phyloP scores from a whole-genome alignment of 306 rosid species.

The Echinosophora koreensis region DNA sequence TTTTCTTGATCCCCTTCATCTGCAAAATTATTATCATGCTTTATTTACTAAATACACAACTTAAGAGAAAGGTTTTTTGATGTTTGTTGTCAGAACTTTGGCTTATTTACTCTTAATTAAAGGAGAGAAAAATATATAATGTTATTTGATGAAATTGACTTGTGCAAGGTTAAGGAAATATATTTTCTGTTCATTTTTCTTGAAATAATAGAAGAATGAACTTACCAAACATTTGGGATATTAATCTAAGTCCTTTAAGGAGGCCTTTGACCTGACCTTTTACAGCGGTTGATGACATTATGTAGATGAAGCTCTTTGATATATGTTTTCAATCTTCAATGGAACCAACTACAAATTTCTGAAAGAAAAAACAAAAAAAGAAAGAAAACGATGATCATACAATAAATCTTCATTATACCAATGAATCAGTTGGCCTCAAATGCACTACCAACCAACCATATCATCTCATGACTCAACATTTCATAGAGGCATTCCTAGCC shows the following conservation, averaged over 20 bases:
- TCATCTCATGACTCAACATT: neutral
- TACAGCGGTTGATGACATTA: slow-evolving; percentile 60
- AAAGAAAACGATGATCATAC: neutral
- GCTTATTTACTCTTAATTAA: neutral
- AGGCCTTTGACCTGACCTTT: slow-evolving; percentile 71
- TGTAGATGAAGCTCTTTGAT: slow-evolving; percentile 33
- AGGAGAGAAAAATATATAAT: neutral
- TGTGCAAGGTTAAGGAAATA: neutral
- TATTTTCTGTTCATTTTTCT: neutral
- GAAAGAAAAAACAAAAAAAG: neutral
- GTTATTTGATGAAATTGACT: neutral
- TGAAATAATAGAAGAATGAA: slow-evolving; percentile 3
- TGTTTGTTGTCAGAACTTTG: neutral
- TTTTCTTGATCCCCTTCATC: slow-evolving; percentile 69
- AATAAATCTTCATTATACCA: neutral
- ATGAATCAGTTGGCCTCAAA: slow-evolving; percentile 20
- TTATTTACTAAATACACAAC: neutral
- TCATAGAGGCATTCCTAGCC: neutral
- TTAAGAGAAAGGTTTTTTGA: neutral
- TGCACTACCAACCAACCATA: neutral
- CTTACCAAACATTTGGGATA: slow-evolving; percentile 91
- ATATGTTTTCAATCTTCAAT: slow-evolving; percentile 46
- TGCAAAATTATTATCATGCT: slow-evolving; percentile 41
- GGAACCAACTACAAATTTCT: slow-evolving; percentile 24
- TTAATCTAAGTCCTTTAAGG: slow-evolving; percentile 81